These are phyloP conservation scores for Geranium brycei DNA, from an alignment of 345 rosid species.

Conservation along the genomic window DNA sequence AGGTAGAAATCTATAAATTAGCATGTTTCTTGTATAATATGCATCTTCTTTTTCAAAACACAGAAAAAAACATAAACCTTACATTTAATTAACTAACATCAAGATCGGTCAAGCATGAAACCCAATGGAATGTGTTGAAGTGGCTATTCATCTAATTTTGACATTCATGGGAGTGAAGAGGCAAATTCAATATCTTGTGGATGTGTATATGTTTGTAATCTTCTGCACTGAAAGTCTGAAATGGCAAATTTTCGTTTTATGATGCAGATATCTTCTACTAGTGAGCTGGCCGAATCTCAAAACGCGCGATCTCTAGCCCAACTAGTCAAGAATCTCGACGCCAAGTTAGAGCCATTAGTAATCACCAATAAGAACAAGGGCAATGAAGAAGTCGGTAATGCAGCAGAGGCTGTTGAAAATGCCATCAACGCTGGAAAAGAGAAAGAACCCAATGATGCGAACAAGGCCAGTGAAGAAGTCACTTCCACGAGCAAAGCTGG, in stretches of 20 bases:
- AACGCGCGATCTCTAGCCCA: slow-evolving; percentile 44
- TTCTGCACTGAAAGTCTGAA: background rate
- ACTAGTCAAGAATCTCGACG: slow-evolving; percentile 52
- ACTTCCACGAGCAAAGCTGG: background rate
- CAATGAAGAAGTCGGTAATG: background rate
- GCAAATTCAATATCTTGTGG: too few relatives aligned
- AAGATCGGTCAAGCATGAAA: too few relatives aligned
- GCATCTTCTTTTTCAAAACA: too few relatives aligned
- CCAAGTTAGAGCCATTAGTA: slow-evolving; percentile 46
- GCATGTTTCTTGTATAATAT: too few relatives aligned
- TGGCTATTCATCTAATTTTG: too few relatives aligned
- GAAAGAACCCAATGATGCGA: background rate
- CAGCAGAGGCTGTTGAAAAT: background rate
- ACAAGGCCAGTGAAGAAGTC: background rate
- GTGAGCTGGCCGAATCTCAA: slow-evolving; percentile 25
- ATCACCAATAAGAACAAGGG: slow-evolving; percentile 5
- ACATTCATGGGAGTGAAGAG: too few relatives aligned
- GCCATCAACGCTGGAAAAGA: too few relatives aligned
- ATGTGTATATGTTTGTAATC: background rate
- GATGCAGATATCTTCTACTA: slow-evolving; percentile 33
- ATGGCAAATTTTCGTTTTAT: slow-evolving; percentile 1
- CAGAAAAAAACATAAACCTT: too few relatives aligned
- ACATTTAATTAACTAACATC: too few relatives aligned
- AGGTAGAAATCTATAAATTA: too few relatives aligned
- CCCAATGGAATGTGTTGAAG: too few relatives aligned